Conservation (phyloP, 345 rosid genomes). For the Populus davidiana region DNA sequence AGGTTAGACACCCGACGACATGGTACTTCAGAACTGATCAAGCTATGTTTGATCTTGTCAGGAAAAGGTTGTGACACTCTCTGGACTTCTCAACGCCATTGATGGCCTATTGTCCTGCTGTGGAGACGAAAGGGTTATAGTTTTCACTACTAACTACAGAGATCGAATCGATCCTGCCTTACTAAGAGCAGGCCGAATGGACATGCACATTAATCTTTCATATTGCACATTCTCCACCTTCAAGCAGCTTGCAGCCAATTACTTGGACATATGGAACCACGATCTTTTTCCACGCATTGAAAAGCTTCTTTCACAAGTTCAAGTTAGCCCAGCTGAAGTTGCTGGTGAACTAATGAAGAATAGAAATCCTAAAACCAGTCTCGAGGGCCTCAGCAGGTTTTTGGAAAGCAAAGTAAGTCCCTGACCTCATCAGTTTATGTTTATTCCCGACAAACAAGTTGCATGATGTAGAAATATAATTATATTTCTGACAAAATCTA, state of each 20-base stretch:
- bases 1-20: too few relatives aligned
- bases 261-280: constrained; percentile 27
- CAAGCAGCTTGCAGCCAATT: constrained; percentile 40
- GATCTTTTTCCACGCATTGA: constrained; percentile 20
- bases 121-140: constrained; percentile 44
- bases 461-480: too few relatives aligned
- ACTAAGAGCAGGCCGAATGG: constrained; percentile 48
- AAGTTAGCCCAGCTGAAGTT: constrained; percentile 40
- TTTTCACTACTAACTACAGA: constrained; percentile 46
- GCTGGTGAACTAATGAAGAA: constrained; percentile 41
- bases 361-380: constrained; percentile 15
- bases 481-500: too few relatives aligned
- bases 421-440: not conserved
- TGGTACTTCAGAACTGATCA: not conserved
- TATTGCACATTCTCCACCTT: constrained; percentile 42
- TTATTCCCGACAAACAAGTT: too few relatives aligned
- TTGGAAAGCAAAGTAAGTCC: constrained; percentile 34
- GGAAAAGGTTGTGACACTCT: constrained; percentile 28
- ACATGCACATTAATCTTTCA: constrained; percentile 34
- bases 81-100: constrained; percentile 38
- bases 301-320: constrained; percentile 25
- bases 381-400: constrained; percentile 26
- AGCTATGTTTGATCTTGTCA: not conserved
- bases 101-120: constrained; percentile 47
- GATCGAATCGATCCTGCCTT: constrained; percentile 43